phyloP scores from a whole-genome alignment of 2,329 filamentous ascomycete genomes.

The Talaromyces rugulosus region DNA sequence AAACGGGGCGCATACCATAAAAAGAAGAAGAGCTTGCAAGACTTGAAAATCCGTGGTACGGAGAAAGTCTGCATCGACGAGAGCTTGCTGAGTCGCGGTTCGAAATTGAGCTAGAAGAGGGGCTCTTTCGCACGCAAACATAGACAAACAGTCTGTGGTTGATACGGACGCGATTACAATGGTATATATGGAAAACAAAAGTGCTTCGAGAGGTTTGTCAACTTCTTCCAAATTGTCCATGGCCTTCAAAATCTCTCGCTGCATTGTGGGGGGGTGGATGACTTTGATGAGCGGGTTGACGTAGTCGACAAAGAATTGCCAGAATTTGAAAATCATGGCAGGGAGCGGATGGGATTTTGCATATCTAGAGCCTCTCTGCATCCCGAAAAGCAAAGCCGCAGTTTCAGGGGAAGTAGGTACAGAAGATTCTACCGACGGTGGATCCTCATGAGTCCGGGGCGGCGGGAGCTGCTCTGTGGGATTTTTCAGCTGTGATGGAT shows the following conservation, averaged over 20 bases:
- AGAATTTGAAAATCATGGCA: slow-evolving; percentile 22
- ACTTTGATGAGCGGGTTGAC: slow-evolving; percentile 68
- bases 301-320: slow-evolving; percentile 24
- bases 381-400: slow-evolving; percentile 1
- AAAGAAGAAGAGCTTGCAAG: slow-evolving; percentile 6
- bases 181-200: slow-evolving; percentile 65
- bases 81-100: not conserved
- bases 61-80: not conserved
- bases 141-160: slow-evolving; percentile 47
- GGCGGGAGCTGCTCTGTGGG: slow-evolving; percentile 3
- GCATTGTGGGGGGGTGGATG: slow-evolving; percentile 60
- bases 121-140: slow-evolving; percentile 29
- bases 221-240: slow-evolving; percentile 16
- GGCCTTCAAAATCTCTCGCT: slow-evolving; percentile 23
- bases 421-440: not conserved
- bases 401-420: not conserved
- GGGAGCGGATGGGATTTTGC: slow-evolving; percentile 36
- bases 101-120: slow-evolving; percentile 32
- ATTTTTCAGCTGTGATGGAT: slow-evolving; percentile 1
- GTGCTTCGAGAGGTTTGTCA: slow-evolving; percentile 47
- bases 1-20: not conserved
- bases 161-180: slow-evolving; percentile 55
- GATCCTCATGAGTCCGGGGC: not conserved
- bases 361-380: slow-evolving; percentile 28
- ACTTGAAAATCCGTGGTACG: not conserved